Conservation (phyloP, 306 rosid species). For the Cucurbita pepo region DNA sequence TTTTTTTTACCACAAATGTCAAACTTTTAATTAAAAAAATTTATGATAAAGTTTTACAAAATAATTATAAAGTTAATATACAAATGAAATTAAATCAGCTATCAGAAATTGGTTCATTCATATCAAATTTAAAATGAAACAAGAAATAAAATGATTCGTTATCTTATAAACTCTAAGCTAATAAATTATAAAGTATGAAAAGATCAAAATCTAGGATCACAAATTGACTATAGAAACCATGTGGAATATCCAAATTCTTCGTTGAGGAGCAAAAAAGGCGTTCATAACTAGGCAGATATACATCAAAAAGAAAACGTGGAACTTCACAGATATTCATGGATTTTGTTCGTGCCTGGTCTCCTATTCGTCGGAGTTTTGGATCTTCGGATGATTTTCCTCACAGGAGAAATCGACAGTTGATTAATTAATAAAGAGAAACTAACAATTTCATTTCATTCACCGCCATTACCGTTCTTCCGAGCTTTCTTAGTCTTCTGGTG, state of each 20-base stretch:
- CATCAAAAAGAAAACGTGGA: neutral
- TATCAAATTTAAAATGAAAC: too few species aligned
- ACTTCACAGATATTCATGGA: neutral
- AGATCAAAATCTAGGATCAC: neutral
- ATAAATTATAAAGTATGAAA: neutral
- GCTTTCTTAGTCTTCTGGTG: slow-evolving; percentile 21
- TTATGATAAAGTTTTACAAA: too few species aligned
- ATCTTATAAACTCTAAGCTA: too few species aligned
- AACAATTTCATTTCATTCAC: neutral
- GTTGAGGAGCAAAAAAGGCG: neutral
- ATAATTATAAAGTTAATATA: too few species aligned
- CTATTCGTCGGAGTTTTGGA: neutral
- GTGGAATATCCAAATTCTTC: neutral
- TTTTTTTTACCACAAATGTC: too few species aligned
- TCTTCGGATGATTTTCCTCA: neutral
- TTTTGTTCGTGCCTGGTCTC: too few species aligned
- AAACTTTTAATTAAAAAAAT: too few species aligned
- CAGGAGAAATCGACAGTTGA: neutral
- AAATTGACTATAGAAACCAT: neutral
- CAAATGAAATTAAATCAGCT: too few species aligned
- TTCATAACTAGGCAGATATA: neutral
- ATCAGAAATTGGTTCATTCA: too few species aligned
- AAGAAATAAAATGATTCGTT: too few species aligned
- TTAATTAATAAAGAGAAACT: neutral
- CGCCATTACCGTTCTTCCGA: slow-evolving; percentile 14